Base-by-base conservation (phyloP, 495 filamentous ascomycete genomes). In the Schizothecium vesticola region DNA sequence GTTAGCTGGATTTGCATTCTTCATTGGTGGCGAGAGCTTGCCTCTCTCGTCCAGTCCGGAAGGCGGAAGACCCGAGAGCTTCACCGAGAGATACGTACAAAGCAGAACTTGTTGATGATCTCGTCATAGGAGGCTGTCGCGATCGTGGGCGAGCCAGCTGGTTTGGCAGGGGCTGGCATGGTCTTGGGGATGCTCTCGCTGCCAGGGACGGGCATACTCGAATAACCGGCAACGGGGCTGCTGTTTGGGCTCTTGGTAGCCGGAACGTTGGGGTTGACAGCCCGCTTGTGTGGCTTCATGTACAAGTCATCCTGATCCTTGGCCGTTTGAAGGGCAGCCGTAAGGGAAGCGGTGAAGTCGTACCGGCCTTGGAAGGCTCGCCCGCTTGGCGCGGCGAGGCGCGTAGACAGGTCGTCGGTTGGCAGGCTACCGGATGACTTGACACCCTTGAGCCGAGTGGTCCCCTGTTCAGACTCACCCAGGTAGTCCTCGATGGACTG, bases 31-130 rank as follows among this genome's bases (percentile, higher is more conserved):
- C 19, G 31, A 57, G 43, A 51, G 43, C 72, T 75, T 75, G 73
- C 68, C 67, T 75, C 67, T 75, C 72, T 71, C 62, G 67, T 70
- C 62, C 56, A 58, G 33, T 74, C 72, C 74, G 59, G 69, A 71
- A 76, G 76, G 73, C 63, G 66, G 63, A 55, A 68, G 69, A 69
- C 66, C 56, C 26, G 21, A 12, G 68, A 61, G 28, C 13, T 61
- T 67, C 72, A 70, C 69, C 72, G 72, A 70, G 78, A 70, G 68
- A 70, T 83, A 96, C 93, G 87, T 92, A 97, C 94, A 86, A 96
- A 97, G 85, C 95, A 99, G 81, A 96, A 99, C 80, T 96, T 96
- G 83, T 96, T 91, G 74, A 99, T 87, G 67, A 99, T 84, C 78
- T 99, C 95, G 75, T 93, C 89, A 79, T 98, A 97, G 63, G 92